Evolutionary conservation across 2,329 filamentous ascomycete species (phyloP).

Genomic region (Penicillium brasilianum): DNA sequence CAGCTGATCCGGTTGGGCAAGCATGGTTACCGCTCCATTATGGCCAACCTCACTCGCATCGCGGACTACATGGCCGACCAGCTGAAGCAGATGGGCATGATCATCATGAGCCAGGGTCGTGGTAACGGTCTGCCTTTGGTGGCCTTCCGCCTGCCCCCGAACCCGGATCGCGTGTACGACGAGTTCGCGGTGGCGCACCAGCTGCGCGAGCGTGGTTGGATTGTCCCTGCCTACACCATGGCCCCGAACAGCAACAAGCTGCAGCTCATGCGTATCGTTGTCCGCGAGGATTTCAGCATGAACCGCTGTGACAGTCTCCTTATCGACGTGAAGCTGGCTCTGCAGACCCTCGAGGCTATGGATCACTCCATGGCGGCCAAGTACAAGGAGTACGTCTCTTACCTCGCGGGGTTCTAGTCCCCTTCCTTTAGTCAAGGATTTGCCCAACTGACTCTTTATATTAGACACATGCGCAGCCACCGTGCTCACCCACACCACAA

Average conservation of each 20-base stretch:
- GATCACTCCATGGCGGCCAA: slow-evolving; percentile 72
- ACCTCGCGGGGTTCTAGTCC: neutral
- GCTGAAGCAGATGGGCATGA: slow-evolving; percentile 76
- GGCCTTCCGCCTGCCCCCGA: slow-evolving; percentile 76
- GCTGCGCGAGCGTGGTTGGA: slow-evolving; percentile 85
- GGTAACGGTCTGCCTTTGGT: slow-evolving; percentile 86
- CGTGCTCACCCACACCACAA: slow-evolving; percentile 59
- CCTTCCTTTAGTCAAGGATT: neutral
- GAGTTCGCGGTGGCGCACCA: slow-evolving; percentile 83
- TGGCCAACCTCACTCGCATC: slow-evolving; percentile 89
- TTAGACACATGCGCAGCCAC: slow-evolving; percentile 61
- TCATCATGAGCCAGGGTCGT: slow-evolving; percentile 81
- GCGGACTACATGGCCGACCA: slow-evolving; percentile 82
- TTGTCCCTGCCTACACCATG: slow-evolving; percentile 97
- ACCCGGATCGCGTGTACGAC: slow-evolving; percentile 64
- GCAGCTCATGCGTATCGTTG: slow-evolving; percentile 91
- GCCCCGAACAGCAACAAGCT: slow-evolving; percentile 81
- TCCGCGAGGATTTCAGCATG: slow-evolving; percentile 88
- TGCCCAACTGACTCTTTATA: neutral
- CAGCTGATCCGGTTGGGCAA: slow-evolving; percentile 94
- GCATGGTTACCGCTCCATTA: slow-evolving; percentile 88
- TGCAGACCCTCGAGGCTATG: slow-evolving; percentile 73
- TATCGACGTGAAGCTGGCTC: slow-evolving; percentile 76
- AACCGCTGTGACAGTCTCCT: slow-evolving; percentile 80
- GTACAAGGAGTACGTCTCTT: slow-evolving; percentile 65